Base-by-base conservation (phyloP, 345 rosid species). In the Brassica nigra region DNA sequence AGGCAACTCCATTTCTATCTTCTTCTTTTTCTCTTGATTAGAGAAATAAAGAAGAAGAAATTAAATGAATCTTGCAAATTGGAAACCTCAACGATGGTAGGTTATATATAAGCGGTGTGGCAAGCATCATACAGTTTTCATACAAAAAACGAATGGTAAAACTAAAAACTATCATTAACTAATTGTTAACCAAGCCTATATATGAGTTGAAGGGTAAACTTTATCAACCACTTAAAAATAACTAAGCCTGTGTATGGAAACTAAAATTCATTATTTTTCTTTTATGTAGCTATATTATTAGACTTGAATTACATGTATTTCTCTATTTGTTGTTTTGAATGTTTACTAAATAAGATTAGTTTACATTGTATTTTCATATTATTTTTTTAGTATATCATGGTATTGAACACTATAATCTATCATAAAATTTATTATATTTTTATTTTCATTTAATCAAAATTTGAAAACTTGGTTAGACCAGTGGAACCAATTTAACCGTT, bases 151-250 rank as follows among this genome's bases (percentile, higher is more conserved):
- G 14, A 62, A 52, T 47, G 28, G 37, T 47, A 69, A 28, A 69
- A 7, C 69, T 30, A 7, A 77, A 47, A 28, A 62, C 62, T 20
- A 63, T 2, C 52, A 16, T 36, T 74, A 69, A 20, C 69, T 71
- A 71, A 71, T 28, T 78, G 57, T 54, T 54, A 77, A 11, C 71
- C 16, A 62, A 54, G 64, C 37, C 76, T 62, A 69, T 31, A 44
- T 27, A 68, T 28, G 29, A 74, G 3, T 52, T 52, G 28, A 34
- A 33, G 6, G 2, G 2, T 15, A 55, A 55, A 7, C 28, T 47
- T 47, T 52, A 52, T n/a, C 20, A 8, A n/a, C 57, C 57, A 52
- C 57, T 52, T 52, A 52, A 52, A 42, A 52, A 52, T 52, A 52
- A 52, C 57, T 52, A 52, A 52, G 57, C 18, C 20, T 57, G 8